These are phyloP conservation scores for Zymoseptoria tritici DNA, from an alignment of 2,329 filamentous ascomycete species.

Conservation along the genomic window DNA sequence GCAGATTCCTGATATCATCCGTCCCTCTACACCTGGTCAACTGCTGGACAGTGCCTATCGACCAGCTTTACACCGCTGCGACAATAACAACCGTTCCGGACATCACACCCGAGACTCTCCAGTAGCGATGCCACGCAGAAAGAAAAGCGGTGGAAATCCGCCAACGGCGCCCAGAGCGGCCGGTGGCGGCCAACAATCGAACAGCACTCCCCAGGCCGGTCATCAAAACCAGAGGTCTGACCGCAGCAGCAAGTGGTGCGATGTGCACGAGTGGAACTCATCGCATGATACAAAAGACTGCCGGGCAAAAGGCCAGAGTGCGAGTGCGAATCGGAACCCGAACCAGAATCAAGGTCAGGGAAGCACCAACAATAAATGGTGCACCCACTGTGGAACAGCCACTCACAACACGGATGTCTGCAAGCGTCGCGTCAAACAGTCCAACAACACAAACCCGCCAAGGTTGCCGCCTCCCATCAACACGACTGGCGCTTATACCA, in stretches of 20 bases:
- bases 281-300: neutral
- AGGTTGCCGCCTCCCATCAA: neutral
- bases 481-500: neutral
- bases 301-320: neutral
- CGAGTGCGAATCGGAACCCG: neutral
- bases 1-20: slow-evolving; percentile 4
- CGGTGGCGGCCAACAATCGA: too few species aligned
- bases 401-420: neutral
- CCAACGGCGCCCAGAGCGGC: too few species aligned
- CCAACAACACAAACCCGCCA: neutral
- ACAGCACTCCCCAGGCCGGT: neutral
- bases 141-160: too few species aligned
- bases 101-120: neutral
- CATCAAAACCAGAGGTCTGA: neutral
- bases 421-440: neutral
- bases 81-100: neutral
- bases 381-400: neutral
- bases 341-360: neutral
- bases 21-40: slow-evolving; percentile 3
- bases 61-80: neutral
- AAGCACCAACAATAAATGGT: neutral
- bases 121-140: neutral
- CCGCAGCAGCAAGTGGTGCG: neutral
- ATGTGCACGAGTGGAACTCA: neutral
- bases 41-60: slow-evolving; percentile 7